Base-by-base conservation (phyloP, 306 rosid species). In the Quercus wislizeni region DNA sequence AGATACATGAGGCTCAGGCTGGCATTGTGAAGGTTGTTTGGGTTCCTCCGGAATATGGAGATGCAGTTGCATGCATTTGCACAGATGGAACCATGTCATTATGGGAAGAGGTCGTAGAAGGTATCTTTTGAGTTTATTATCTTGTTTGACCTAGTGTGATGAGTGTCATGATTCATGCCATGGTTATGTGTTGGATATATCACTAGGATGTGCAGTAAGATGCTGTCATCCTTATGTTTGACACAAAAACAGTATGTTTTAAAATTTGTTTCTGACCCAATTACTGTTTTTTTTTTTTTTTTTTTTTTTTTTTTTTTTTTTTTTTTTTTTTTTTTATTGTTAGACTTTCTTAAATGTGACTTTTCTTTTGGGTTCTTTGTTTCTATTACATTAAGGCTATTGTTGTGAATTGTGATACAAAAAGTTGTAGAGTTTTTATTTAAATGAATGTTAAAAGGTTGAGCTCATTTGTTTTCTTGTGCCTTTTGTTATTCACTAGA, bases 21-120 rank as follows among this genome's bases (percentile, higher is more conserved):
- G 87, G 83, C 56, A 81, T 91, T 59, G 81, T 82, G 21, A 95
- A 91, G 86, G 77, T 93, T 79, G 85, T 83, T 76, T 95, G 99
- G 99, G 80, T 88, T 75, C 97, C 97, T 51, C 94, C 97, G 21
- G 92, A 89, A 67, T 87, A 85, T 73, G 99, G 98, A 17, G 97
- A 95, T 74, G 95, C 97, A 18, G 89, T 91, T 70, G 96, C 97
- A 1, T 95, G 97, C 79, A 81, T 91, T 63, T 89, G 83, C 7
- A 74, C 68, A 0, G 92, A 95, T 85, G 98, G 99, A 70, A 78
- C 88, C 73, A 74, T 91, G 20, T 86, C 89, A 21, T 23, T 95
- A 85, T 89, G 81, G 88, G 99, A 95, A 85, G 99, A 95, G 83
- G 87, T 81, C 74, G 91, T 69, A 2, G 90, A 91, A 90, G 99